These are phyloP conservation scores for Quercus berberidifolia DNA, from an alignment of 306 rosid genomes.

Conservation along the genomic window DNA sequence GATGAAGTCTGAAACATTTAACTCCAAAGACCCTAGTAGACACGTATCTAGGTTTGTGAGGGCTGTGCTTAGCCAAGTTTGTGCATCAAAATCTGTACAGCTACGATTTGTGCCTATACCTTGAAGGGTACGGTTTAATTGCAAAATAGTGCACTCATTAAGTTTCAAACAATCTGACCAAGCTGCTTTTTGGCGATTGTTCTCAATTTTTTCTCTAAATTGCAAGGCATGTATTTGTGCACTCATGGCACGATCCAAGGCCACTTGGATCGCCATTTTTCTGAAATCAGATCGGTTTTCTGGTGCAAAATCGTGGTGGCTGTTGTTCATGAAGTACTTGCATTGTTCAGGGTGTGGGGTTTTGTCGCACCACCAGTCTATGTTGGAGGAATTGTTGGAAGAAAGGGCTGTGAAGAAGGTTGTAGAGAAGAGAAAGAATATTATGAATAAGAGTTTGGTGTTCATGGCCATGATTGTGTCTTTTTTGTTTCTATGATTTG, in stretches of 20 bases:
- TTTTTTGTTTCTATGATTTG: constrained; percentile 15
- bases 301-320: constrained; percentile 12
- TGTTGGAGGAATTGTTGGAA: constrained; percentile 34
- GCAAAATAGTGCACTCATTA: constrained; percentile 46
- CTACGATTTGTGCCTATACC: constrained; percentile 17
- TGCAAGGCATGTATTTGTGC: constrained; percentile 20
- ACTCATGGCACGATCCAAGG: constrained; percentile 42
- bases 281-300: constrained; percentile 52
- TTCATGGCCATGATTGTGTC: constrained; percentile 18
- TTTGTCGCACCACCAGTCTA: constrained; percentile 70
- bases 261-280: constrained; percentile 30
- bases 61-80: constrained; percentile 94
- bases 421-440: constrained; percentile 26
- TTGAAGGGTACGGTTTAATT: constrained; percentile 54
- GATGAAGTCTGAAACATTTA: constrained; percentile 37
- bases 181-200: constrained; percentile 35
- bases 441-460: constrained; percentile 11
- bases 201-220: constrained; percentile 6
- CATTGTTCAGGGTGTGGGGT: constrained; percentile 80
- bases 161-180: constrained; percentile 63
- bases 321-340: constrained; percentile 45
- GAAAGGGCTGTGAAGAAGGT: constrained; percentile 37
- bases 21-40: constrained; percentile 42
- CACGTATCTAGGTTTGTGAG: constrained; percentile 70
- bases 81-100: constrained; percentile 63